Percentiles rank a stretch among this genome's conserved stretches.
Conservation (phyloP, 208 protist species). For the Lotmaria passim region DNA sequence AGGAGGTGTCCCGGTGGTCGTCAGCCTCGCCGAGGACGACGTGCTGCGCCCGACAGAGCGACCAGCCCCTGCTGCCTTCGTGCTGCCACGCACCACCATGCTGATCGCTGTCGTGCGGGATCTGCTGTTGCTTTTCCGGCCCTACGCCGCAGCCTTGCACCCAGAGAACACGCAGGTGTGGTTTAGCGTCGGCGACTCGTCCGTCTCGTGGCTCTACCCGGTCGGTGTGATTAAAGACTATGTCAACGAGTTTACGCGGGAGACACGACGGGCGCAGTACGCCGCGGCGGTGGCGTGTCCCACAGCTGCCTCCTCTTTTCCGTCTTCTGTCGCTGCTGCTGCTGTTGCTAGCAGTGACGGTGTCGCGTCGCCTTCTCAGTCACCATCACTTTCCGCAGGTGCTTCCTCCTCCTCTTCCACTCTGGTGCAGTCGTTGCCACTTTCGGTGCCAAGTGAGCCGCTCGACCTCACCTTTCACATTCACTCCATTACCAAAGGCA, state of each 20-base stretch:
- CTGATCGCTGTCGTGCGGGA: conserved; percentile 64
- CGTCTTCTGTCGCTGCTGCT: too few species aligned
- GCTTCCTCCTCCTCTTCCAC: neutral
- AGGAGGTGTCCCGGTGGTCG: conserved; percentile 65
- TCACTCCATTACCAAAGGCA: conserved; percentile 41
- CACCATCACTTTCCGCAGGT: too few species aligned
- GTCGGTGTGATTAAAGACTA: conserved; percentile 74
- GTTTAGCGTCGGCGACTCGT: conserved; percentile 48
- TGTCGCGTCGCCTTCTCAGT: too few species aligned
- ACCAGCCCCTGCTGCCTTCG: conserved; percentile 53
- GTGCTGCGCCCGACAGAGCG: conserved; percentile 39
- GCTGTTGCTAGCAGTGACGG: too few species aligned
- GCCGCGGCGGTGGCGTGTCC: neutral
- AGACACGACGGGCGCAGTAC: conserved; percentile 19
- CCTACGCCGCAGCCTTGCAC: conserved; percentile 45
- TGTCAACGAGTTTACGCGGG: conserved; percentile 39
- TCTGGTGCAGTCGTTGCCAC: conserved; percentile 24
- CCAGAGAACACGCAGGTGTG: conserved; percentile 58
- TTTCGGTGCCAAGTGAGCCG: conserved; percentile 32
- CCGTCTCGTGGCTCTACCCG: conserved; percentile 72
- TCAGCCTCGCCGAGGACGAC: conserved; percentile 60
- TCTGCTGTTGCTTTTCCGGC: conserved; percentile 51
- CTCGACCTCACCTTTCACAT: conserved; percentile 54
- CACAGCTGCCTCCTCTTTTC: neutral
- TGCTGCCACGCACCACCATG: conserved; percentile 70